Evolutionary conservation across 768 basidiomycete genomes (phyloP), one percentile per base, ranked within the genome.

Genomic region (Clitopilus passeckerianus): DNA sequence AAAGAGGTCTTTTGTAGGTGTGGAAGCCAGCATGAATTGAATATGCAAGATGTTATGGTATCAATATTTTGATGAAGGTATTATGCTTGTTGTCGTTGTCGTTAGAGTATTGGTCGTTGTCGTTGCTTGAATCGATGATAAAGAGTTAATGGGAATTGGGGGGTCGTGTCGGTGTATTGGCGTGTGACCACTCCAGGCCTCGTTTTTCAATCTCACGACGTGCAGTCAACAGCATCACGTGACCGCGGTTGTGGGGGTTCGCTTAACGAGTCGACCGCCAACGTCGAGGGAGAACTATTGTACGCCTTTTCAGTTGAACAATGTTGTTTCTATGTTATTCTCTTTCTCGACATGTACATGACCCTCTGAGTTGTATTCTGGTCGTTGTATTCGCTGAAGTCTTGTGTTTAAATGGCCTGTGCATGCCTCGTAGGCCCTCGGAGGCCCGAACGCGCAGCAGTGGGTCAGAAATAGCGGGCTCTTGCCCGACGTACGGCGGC

Each of bases 211-310:
- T 76, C 74, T 71, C 74, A 71, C 73, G 73, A 68, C 46, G 53
- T 24, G 41, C 61, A 63, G 72, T 78, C 78, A 80, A 80, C 77
- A 78, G 71, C 23, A 56, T 74, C 79, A 80, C 70, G 72, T 79
- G 79, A 72, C 57, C 77, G 77, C 68, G 76, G 53, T 56, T 41
- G 37, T 41, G 37, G 16, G 22, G 46, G 46, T 50, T 50, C 46
- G 46, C 46, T 50, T 50, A 50, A 23, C 46, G 22, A 50, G 20
- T 41, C 3, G 37, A 41, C 37, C 37, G 12, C n/a, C 14, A n/a
- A 41, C 37, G n/a, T 30, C 37, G 37, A 41, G 5, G 37, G 12
- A 14, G 37, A 41, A n/a, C 37, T 50, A 50, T 50, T 50, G 46
- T 50, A 18, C 16, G 12, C 18, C 46, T n/a, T 50, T 50, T 50